These are phyloP conservation scores for Phytopythium cucurbitacearum DNA, from an alignment of 352 stramenopile species.

Conservation along the genomic window DNA sequence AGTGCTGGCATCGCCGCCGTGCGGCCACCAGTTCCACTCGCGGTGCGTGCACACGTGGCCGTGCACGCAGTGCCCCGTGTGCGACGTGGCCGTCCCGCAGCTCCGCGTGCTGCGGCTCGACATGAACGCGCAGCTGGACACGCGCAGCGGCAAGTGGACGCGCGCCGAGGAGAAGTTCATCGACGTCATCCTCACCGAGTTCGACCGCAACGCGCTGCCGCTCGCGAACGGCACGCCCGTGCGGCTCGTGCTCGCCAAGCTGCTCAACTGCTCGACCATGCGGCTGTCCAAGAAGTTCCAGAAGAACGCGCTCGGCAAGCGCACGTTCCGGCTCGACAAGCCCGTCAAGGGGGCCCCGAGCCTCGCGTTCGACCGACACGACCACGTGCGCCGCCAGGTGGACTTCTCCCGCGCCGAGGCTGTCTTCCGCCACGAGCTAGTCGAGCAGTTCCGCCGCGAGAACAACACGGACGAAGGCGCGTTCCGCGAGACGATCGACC, in stretches of 20 bases:
- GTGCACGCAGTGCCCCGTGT: slow-evolving; percentile 57
- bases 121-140: slow-evolving; percentile 67
- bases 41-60: slow-evolving; percentile 81
- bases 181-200: slow-evolving; percentile 77
- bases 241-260: slow-evolving; percentile 73
- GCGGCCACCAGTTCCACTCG: slow-evolving; percentile 83
- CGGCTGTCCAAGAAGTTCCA: slow-evolving; percentile 88
- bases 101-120: slow-evolving; percentile 66
- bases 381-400: slow-evolving; percentile 62
- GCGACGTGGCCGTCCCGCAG: slow-evolving; percentile 44
- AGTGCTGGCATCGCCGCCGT: slow-evolving; percentile 64
- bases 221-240: slow-evolving; percentile 82
- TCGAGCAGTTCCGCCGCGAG: slow-evolving; percentile 76
- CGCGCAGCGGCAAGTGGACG: slow-evolving; percentile 83
- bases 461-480: slow-evolving; percentile 81
- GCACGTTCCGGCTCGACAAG: slow-evolving; percentile 79
- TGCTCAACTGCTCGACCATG: slow-evolving; percentile 90
- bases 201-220: slow-evolving; percentile 67
- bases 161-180: slow-evolving; percentile 84
- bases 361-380: slow-evolving; percentile 62
- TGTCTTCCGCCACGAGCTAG: slow-evolving; percentile 77
- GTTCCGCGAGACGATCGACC: slow-evolving; percentile 62
- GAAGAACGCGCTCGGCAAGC: slow-evolving; percentile 84
- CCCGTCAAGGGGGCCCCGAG: slow-evolving; percentile 53
- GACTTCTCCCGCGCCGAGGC: slow-evolving; percentile 70